Conservation (phyloP, 1,139 yeast species). For the Hyphopichia wangnamkhiaoensis region DNA sequence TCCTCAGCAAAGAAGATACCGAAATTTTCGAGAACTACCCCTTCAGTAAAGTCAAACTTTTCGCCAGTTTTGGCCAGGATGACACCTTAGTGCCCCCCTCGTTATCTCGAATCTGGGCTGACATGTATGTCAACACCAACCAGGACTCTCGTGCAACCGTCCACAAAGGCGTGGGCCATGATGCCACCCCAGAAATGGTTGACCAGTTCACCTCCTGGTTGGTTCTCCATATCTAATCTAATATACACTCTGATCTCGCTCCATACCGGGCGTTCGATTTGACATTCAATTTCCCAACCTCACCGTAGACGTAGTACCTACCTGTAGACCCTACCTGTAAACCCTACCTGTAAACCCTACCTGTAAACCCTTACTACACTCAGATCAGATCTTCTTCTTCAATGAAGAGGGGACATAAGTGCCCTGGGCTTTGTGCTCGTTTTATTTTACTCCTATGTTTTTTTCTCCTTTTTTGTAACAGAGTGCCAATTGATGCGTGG, state of each 20-base stretch:
- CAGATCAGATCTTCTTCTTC: background rate
- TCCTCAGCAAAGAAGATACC: constrained; percentile 28
- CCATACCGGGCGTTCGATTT: too few species aligned
- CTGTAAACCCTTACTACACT: background rate
- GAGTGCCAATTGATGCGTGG: background rate
- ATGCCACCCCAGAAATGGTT: constrained; percentile 37
- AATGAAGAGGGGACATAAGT: too few species aligned
- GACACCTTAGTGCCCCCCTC: constrained; percentile 41
- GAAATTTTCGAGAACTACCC: constrained; percentile 39
- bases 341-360: background rate
- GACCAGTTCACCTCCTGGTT: constrained; percentile 34
- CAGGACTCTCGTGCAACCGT: constrained; percentile 23
- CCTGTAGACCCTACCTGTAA: background rate
- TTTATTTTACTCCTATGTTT: too few species aligned
- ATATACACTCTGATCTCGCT: too few species aligned
- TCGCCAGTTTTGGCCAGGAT: constrained; percentile 38
- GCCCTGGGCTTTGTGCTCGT: too few species aligned
- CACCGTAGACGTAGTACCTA: background rate
- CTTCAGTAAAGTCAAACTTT: constrained; percentile 30
- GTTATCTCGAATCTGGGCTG: constrained; percentile 37
- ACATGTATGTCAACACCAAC: constrained; percentile 30
- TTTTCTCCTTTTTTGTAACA: background rate
- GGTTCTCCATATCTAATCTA: background rate
- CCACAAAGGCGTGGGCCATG: constrained; percentile 39
- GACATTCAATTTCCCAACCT: too few species aligned